Percentiles rank a stretch among this genome's conserved stretches.
These are phyloP conservation scores for Sindora glabra DNA, from an alignment of 306 rosid genomes.

Conservation along the genomic window DNA sequence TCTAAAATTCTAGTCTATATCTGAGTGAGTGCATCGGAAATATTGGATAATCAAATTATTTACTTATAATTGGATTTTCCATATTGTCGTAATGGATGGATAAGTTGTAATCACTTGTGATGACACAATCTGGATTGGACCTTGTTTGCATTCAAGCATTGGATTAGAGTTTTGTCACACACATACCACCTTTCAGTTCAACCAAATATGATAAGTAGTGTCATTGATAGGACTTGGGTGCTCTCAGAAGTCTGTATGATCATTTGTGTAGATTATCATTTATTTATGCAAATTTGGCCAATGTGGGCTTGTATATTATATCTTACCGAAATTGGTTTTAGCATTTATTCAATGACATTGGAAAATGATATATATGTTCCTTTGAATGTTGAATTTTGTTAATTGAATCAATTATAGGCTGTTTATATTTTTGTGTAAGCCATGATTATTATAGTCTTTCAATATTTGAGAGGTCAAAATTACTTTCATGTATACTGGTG, in stretches of 20 bases:
- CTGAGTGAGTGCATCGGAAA: neutral
- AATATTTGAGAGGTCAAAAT: neutral
- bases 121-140: neutral
- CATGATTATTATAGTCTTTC: neutral
- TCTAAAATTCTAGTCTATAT: too few species aligned
- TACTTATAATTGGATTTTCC: neutral
- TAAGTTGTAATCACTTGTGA: neutral
- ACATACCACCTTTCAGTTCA: neutral
- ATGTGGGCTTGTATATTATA: too few species aligned
- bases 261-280: neutral
- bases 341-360: neutral
- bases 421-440: neutral
- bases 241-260: neutral
- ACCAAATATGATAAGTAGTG: neutral
- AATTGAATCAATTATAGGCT: neutral
- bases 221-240: neutral
- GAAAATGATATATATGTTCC: neutral
- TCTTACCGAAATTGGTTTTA: too few species aligned
- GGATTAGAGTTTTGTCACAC: too few species aligned
- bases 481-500: neutral
- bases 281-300: neutral
- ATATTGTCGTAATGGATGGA: neutral
- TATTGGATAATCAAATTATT: neutral
- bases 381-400: neutral
- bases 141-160: neutral